A percentile compares a stretch with the other conserved stretches of the same genome.
phyloP scores from a whole-genome alignment of 2,329 filamentous ascomycete species.

The Daldinia eschscholtzii region DNA sequence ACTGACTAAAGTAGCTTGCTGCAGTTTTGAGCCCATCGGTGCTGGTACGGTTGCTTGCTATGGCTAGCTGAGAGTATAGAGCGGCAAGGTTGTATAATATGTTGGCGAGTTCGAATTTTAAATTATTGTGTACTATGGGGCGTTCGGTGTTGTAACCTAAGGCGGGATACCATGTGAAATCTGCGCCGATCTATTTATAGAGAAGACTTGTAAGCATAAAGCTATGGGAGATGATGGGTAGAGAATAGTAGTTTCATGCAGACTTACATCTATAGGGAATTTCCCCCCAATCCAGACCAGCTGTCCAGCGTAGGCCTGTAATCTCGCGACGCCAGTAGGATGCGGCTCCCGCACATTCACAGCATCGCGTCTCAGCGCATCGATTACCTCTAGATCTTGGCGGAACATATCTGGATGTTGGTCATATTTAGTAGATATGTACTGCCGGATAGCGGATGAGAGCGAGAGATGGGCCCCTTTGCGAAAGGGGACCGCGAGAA shows the following conservation, averaged over 20 bases:
- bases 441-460: constrained; percentile 86
- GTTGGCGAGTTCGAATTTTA: constrained; percentile 89
- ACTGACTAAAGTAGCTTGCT: constrained; percentile 88
- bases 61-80: constrained; percentile 91
- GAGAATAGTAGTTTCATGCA: not conserved
- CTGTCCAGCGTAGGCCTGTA: constrained; percentile 93
- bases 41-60: constrained; percentile 80
- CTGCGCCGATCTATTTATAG: constrained; percentile 80
- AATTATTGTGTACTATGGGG: constrained; percentile 74
- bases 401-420: constrained; percentile 98
- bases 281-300: constrained; percentile 93
- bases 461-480: constrained; percentile 84
- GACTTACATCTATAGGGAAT: constrained; percentile 89
- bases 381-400: constrained; percentile 85
- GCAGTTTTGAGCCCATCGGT: constrained; percentile 88
- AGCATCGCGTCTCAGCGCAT: constrained; percentile 85
- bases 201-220: not conserved
- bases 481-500: constrained; percentile 88
- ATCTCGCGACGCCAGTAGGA: constrained; percentile 83
- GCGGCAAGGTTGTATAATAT: constrained; percentile 93
- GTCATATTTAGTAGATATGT: constrained; percentile 98
- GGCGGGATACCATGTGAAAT: constrained; percentile 96
- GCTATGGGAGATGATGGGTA: not conserved
- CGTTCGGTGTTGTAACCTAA: constrained; percentile 88
- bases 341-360: constrained; percentile 91